Evolutionary conservation across 176 grass and related monocot species (phyloP), one percentile per base, ranked within the genome.

Genomic region (Phoenix dactylifera): DNA sequence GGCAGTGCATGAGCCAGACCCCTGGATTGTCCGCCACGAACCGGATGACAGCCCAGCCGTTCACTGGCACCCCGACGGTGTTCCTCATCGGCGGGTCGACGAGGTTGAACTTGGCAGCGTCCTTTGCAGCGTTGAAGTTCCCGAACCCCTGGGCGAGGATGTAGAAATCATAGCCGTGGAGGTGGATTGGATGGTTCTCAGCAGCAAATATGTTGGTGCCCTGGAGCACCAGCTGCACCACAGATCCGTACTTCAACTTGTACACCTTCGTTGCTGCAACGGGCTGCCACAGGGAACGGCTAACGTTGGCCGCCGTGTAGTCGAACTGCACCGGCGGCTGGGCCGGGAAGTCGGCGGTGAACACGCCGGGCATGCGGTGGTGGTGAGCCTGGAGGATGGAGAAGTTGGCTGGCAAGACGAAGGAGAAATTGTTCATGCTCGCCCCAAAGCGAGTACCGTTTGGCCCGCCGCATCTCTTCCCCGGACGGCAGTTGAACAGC

Each of bases 51-150:
- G 63, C 63, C 63, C 63, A 65, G 19, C 63, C 63, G 15, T 65
- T 65, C 63, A 65, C 63, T 23, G 63, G 63, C 63, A 65, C 63
- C 4, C 63, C 63, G 39, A 65, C 48, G 18, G 63, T 65, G 63
- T 65, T 65, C 24, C 63, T 22, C 23, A 52, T 16, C 20, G 63
- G 63, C 15, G 63, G 63, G 22, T 65, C 63, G 22, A 65, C 63
- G 15, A 65, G 63, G 15, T 65, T 65, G 49, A 65, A 65, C 63
- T 12, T 22, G 10, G 44, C 19, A 3, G 63, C 6, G 22, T 65
- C 63, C 49, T 24, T 51, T 22, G 10, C 10, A 5, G 22, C 49
- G 16, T 65, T 22, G 63, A 65, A 65, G 63, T 65, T 65, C 18
- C 63, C 63, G 49, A 65, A 65, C 49, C 63, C 63, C 63, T 48